Percentiles rank a stretch among this genome's conserved stretches.
Evolutionary conservation across 768 basidiomycete species (phyloP).

Genomic region (Suillus sp.): DNA sequence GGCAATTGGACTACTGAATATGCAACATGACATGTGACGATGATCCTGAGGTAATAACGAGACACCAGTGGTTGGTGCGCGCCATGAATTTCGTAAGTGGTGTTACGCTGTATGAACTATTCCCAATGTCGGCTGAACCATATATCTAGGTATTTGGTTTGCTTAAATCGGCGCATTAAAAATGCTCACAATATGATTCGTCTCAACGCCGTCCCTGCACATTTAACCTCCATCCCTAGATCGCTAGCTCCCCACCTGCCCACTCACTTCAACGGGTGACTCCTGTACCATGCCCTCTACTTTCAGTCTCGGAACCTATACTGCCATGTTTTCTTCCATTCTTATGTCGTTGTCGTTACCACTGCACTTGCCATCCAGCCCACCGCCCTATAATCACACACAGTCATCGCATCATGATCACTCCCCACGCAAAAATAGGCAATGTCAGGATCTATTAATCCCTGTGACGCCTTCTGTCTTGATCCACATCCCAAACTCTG

Average conservation of each 20-base stretch:
- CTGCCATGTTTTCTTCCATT: neutral
- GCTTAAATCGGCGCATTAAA: neutral
- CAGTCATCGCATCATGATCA: neutral
- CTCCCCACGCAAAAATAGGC: neutral
- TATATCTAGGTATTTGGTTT: neutral
- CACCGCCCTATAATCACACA: conserved; percentile 12
- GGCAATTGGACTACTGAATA: neutral
- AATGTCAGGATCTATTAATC: conserved; percentile 7
- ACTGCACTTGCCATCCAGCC: neutral
- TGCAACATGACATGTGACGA: neutral
- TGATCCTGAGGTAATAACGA: neutral
- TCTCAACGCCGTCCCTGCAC: neutral
- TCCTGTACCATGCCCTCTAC: neutral
- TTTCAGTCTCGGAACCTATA: neutral
- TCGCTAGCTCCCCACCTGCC: no score
- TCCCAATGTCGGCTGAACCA: neutral
- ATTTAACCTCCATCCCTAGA: neutral
- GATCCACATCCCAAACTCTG: conserved; percentile 10
- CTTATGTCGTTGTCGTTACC: neutral
- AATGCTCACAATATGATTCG: neutral
- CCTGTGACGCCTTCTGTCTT: conserved; percentile 2
- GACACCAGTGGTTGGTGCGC: neutral
- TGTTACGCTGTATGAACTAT: no score
- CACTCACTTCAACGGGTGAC: neutral
- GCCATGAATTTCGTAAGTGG: neutral